phyloP scores from a whole-genome alignment of 371 early-diverging fungal genomes.

The Fennellomyces sp. region DNA sequence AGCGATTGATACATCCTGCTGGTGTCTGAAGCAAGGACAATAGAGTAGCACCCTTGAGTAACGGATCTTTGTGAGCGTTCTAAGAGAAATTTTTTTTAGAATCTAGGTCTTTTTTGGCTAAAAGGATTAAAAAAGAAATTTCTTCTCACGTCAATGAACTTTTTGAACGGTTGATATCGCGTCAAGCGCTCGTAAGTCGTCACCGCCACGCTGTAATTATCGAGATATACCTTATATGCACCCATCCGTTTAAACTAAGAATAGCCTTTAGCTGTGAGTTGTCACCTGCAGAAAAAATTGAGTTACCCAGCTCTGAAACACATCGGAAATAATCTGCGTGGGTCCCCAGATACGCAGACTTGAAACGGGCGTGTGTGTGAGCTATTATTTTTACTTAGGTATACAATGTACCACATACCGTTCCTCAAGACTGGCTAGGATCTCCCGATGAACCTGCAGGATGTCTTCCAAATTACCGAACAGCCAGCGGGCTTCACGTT shows the following conservation, averaged over 20 bases:
- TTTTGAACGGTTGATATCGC: constrained; percentile 44
- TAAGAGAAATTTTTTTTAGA: constrained; percentile 4
- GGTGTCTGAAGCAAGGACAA: constrained; percentile 38
- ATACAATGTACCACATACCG: constrained; percentile 26
- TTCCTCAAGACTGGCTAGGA: constrained; percentile 28
- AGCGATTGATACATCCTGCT: constrained; percentile 27
- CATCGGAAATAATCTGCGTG: constrained; percentile 53
- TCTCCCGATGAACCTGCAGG: constrained; percentile 23
- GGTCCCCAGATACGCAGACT: constrained; percentile 52
- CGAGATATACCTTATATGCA: constrained; percentile 33
- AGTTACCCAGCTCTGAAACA: constrained; percentile 42
- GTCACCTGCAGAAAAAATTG: too few relatives aligned
- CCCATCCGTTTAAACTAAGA: constrained; percentile 25
- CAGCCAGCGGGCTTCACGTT: constrained; percentile 40
- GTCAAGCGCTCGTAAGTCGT: constrained; percentile 42
- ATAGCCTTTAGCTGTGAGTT: background rate
- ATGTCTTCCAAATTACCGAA: constrained; percentile 45
- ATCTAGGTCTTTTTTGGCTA: background rate
- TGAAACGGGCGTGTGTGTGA: background rate
- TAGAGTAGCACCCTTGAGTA: constrained; percentile 25
- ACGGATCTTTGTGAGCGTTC: constrained; percentile 27
- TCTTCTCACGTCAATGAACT: constrained; percentile 41
- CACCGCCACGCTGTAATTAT: constrained; percentile 31
- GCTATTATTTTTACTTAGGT: background rate
- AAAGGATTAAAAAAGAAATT: background rate